Conservation (phyloP, 1,284 basidiomycete genomes). For the Athelia psychrophila region DNA sequence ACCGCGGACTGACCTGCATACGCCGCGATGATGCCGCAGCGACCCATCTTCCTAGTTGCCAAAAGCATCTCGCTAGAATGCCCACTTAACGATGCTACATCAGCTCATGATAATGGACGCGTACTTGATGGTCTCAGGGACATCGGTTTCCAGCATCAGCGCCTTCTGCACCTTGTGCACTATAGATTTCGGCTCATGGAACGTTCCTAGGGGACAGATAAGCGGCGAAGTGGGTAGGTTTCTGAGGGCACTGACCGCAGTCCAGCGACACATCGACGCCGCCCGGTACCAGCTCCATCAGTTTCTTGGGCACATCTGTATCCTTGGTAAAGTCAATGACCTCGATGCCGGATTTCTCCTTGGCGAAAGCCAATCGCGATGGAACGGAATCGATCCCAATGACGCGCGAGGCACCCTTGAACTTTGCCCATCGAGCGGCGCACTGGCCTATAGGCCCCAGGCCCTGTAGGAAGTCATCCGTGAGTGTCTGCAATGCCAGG, state of each 20-base stretch:
- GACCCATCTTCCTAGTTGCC: slow-evolving; percentile 62
- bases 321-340: slow-evolving; percentile 61
- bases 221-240: no score
- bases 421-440: slow-evolving; percentile 56
- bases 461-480: slow-evolving; percentile 45
- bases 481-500: neutral
- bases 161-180: slow-evolving; percentile 68
- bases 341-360: slow-evolving; percentile 54
- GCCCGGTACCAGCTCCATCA: slow-evolving; percentile 61
- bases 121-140: slow-evolving; percentile 62
- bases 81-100: neutral
- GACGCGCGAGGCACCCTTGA: slow-evolving; percentile 71
- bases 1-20: slow-evolving; percentile 42
- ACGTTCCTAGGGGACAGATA: slow-evolving; percentile 40
- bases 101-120: neutral
- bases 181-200: slow-evolving; percentile 68
- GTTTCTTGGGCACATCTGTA: slow-evolving; percentile 52
- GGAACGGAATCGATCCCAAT: slow-evolving; percentile 71
- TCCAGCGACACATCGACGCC: slow-evolving; percentile 66
- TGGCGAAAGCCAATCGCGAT: slow-evolving; percentile 60
- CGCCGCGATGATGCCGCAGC: slow-evolving; percentile 59
- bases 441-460: slow-evolving; percentile 64
- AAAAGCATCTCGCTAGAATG: slow-evolving; percentile 57
- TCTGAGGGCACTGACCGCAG: slow-evolving; percentile 30
- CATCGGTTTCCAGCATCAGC: slow-evolving; percentile 76